Evolutionary conservation across 2,329 filamentous ascomycete species (phyloP).

Genomic region (Aspergillus fischeri): DNA sequence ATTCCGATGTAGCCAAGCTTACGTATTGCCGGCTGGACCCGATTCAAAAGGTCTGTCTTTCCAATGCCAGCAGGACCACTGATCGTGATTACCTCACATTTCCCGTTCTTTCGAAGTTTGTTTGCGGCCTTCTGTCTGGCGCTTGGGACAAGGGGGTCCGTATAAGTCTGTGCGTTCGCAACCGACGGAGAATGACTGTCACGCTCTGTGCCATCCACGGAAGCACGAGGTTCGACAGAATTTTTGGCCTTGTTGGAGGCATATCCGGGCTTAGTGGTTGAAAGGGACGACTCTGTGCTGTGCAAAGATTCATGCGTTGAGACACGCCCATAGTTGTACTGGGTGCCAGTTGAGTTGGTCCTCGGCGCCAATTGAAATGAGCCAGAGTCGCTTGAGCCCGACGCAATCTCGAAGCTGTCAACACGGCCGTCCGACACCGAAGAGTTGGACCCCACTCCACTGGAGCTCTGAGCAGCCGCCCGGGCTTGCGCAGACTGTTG

Average conservation of each 20-base stretch:
- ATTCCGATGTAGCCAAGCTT: slow-evolving; percentile 58
- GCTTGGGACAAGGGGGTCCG: slow-evolving; percentile 28
- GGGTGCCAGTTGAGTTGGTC: slow-evolving; percentile 34
- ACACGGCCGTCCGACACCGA: slow-evolving; percentile 50
- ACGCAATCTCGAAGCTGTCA: slow-evolving; percentile 47
- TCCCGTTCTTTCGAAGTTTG: slow-evolving; percentile 49
- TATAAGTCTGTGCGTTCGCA: slow-evolving; percentile 26
- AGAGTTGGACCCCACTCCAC: slow-evolving; percentile 50
- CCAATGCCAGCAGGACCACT: slow-evolving; percentile 55
- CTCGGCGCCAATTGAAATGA: slow-evolving; percentile 39
- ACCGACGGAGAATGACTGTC: slow-evolving; percentile 33
- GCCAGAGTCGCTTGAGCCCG: slow-evolving; percentile 54
- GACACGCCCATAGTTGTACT: slow-evolving; percentile 25
- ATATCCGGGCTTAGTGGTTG: slow-evolving; percentile 26
- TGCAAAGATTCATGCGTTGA: slow-evolving; percentile 33
- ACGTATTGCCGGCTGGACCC: slow-evolving; percentile 54
- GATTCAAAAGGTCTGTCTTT: slow-evolving; percentile 58
- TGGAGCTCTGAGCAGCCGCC: slow-evolving; percentile 30
- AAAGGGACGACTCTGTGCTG: slow-evolving; percentile 32
- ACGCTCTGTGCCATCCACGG: slow-evolving; percentile 34
- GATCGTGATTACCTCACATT: slow-evolving; percentile 58
- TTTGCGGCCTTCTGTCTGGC: slow-evolving; percentile 42
- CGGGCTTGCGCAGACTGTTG: slow-evolving; percentile 46
- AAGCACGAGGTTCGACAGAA: slow-evolving; percentile 35
- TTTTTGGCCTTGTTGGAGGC: slow-evolving; percentile 30